Evolutionary conservation across 179 eudicot species (phyloP).

Genomic region (Pouteria campechiana): DNA sequence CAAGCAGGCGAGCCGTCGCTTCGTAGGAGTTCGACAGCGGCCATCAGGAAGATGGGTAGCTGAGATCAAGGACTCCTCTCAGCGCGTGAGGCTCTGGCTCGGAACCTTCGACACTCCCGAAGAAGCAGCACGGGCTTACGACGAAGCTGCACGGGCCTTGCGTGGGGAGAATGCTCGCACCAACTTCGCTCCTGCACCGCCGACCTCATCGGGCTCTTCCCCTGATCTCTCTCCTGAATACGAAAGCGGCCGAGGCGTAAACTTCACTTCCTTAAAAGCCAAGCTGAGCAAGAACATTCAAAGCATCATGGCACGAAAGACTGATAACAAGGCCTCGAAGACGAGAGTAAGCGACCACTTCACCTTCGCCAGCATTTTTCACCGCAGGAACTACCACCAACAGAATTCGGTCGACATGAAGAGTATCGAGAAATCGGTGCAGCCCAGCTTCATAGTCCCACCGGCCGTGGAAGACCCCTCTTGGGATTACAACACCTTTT

Average conservation of each 20-base stretch:
- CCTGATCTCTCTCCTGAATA: not conserved
- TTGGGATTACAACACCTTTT: constrained; percentile 18
- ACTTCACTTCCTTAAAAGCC: constrained; percentile 34
- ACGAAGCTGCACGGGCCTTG: constrained; percentile 39
- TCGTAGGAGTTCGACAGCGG: constrained; percentile 38
- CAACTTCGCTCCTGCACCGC: constrained; percentile 16
- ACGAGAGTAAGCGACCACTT: constrained; percentile 38
- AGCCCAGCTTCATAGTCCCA: constrained; percentile 38
- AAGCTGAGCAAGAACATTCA: constrained; percentile 31
- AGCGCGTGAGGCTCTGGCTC: constrained; percentile 35
- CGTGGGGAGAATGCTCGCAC: constrained; percentile 38
- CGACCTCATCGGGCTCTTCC: not conserved
- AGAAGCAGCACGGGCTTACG: constrained; percentile 44
- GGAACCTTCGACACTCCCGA: constrained; percentile 47
- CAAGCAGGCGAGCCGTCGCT: constrained; percentile 16
- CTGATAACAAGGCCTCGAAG: constrained; percentile 22
- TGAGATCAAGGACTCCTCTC: constrained; percentile 45
- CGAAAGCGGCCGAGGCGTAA: constrained; percentile 10
- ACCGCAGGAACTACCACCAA: constrained; percentile 12
- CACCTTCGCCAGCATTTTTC: constrained; percentile 39
- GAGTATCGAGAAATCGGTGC: constrained; percentile 24
- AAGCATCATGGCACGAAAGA: constrained; percentile 28
- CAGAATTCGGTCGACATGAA: constrained; percentile 6
- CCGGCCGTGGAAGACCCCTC: constrained; percentile 9
- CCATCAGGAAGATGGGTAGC: constrained; percentile 54